Evolutionary conservation across 305 asterid genomes (phyloP).

Genomic region (Ruellia speciosa): DNA sequence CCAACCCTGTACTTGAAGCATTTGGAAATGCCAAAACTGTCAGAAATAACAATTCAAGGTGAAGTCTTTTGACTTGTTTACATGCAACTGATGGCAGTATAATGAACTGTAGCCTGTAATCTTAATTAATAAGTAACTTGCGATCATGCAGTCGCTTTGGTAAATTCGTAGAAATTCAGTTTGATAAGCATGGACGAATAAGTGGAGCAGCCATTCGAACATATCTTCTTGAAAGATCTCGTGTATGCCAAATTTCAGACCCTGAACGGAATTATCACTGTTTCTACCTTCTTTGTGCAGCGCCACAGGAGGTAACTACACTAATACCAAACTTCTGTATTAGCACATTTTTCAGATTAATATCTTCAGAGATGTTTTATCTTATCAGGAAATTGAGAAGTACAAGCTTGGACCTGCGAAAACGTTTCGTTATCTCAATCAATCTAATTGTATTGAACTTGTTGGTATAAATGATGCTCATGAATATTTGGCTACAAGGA

Average conservation of each 20-base stretch:
- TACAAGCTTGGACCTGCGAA: conserved; percentile 53
- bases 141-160: conserved; percentile 64
- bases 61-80: conserved; percentile 8
- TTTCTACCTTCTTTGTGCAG: conserved; percentile 78
- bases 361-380: conserved; percentile 6
- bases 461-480: conserved; percentile 55
- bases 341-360: neutral
- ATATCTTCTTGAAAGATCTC: conserved; percentile 84
- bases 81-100: neutral
- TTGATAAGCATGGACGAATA: conserved; percentile 59
- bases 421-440: conserved; percentile 64
- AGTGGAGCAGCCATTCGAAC: conserved; percentile 85
- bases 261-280: conserved; percentile 82
- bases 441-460: conserved; percentile 54
- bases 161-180: conserved; percentile 76
- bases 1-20: conserved; percentile 86
- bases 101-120: conserved; percentile 4
- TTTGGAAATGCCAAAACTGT: conserved; percentile 87
- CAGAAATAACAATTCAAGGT: conserved; percentile 79
- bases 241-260: conserved; percentile 76
- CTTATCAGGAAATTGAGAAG: conserved; percentile 51
- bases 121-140: conserved; percentile 18
- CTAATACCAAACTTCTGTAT: neutral
- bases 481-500: conserved; percentile 65
- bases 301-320: conserved; percentile 56